Conservation (phyloP, 441 rosid species). For the Pelargonium myrrhifolium region DNA sequence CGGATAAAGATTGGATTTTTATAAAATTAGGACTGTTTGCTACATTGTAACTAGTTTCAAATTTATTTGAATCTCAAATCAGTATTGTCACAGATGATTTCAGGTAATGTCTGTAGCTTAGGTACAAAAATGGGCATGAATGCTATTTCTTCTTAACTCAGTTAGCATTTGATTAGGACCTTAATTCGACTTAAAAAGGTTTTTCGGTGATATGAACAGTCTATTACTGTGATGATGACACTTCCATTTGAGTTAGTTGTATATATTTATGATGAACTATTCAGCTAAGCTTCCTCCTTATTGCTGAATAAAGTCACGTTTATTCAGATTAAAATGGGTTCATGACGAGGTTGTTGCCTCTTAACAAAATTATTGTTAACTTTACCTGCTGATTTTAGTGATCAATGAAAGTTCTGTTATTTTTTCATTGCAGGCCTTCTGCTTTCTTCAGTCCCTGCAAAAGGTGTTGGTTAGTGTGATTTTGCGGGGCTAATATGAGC, state of each 20-base stretch:
- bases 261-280: no score
- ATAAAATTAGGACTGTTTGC: background rate
- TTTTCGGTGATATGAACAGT: no score
- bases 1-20: background rate
- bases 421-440: conserved; percentile 29
- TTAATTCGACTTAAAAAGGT: no score
- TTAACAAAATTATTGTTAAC: background rate
- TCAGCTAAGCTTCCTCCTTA: no score
- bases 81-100: background rate
- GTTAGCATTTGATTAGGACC: background rate
- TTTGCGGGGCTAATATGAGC: conserved; percentile 45
- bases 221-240: no score
- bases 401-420: conserved; percentile 5
- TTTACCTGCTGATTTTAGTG: background rate
- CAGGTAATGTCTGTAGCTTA: background rate
- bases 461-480: conserved; percentile 11
- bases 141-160: background rate
- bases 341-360: background rate
- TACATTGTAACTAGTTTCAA: background rate
- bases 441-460: conserved; percentile 1
- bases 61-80: background rate
- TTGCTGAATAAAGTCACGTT: no score
- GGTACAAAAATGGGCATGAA: background rate
- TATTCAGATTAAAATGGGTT: background rate
- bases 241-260: no score